These are phyloP conservation scores for Epicoccum sorghinum DNA, from an alignment of 2,329 filamentous ascomycete genomes.

Conservation along the genomic window DNA sequence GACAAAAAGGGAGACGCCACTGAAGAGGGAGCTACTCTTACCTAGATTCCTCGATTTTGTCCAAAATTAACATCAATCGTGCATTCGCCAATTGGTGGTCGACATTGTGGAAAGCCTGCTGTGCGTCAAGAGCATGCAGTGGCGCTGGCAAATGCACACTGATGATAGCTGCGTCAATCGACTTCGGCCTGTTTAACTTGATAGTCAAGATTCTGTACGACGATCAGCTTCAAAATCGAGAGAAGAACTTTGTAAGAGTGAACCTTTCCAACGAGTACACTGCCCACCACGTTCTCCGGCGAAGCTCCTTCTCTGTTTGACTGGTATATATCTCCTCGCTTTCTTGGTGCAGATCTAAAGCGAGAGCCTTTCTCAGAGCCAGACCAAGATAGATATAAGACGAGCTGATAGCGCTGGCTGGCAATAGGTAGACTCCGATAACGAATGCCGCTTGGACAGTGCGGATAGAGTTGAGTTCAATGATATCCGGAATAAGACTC, in stretches of 20 bases:
- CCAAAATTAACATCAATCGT: conserved; percentile 9
- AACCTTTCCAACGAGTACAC: conserved; percentile 8
- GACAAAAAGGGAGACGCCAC: not conserved
- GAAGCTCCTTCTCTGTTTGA: conserved; percentile 4
- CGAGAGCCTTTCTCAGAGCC: conserved; percentile 6
- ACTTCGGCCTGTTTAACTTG: conserved; percentile 5
- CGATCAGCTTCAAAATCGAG: not conserved
- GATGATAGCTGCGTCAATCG: not conserved
- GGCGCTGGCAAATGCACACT: not conserved
- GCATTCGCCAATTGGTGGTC: conserved; percentile 7
- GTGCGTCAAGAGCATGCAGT: not conserved
- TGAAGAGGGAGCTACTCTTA: not conserved
- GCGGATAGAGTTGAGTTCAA: conserved; percentile 9
- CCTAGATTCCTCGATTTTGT: conserved; percentile 2
- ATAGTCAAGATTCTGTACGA: not conserved
- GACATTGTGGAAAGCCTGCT: conserved; percentile 8
- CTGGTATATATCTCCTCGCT: not conserved
- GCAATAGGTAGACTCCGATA: conserved; percentile 6
- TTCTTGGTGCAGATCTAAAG: conserved; percentile 6
- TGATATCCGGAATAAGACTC: conserved; percentile 3
- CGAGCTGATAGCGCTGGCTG: conserved; percentile 8
- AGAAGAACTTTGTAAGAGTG: too few relatives aligned
- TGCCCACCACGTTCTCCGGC: conserved; percentile 7
- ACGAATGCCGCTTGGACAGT: conserved; percentile 8
- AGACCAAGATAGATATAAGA: conserved; percentile 10